Base-by-base conservation (phyloP, 2,329 filamentous ascomycete species). In the Phyllosticta citriasiana region DNA sequence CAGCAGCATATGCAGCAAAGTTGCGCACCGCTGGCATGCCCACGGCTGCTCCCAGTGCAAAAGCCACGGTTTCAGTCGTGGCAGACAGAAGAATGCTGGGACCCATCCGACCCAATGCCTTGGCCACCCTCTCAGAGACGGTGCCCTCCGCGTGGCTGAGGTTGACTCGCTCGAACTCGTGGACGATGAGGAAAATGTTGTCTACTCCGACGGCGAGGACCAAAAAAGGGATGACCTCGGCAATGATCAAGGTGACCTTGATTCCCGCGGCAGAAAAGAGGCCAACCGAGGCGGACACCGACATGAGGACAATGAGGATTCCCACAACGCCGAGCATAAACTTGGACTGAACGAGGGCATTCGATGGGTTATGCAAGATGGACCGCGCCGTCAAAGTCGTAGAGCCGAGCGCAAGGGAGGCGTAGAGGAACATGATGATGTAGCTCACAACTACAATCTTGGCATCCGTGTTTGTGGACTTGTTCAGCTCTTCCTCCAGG, bases 1-100 rank as follows among this genome's bases (percentile, higher is more conserved):
- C 94, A 1, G 94, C 92, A 12, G 94, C 94, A 71, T 99, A 99
- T 2, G 93, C 87, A 16, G 94, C 95, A 75, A 99, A 99, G 74
- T 99, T 99, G 64, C 91, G 86, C 53, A 99, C 95, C 1, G 94
- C 94, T 16, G 95, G 94, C 94, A 99, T 99, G 56, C 92, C 92
- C 6, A 97, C 95, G 64, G 94, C 93, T 52, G 91, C 89, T 12
- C 94, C 94, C 10, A 99, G 82, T 1, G 91, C 88, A 73, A 99
- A 99, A 2, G 93, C 92, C 25, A 92, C 86, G 0, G 93, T 99
- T 73, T 99, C 94, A 0, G 93, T 97, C 35, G 89, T 81, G n/a
- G 92, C 93, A 8, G 94, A 97, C 51, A 99, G 86, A 19, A 99
- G 82, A 59, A 99, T 97, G 1, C 93, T 97, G 2, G 94, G 94